These are phyloP conservation scores for Tolypocladium nubicola DNA, from an alignment of 2,329 filamentous ascomycete genomes.

Conservation along the genomic window DNA sequence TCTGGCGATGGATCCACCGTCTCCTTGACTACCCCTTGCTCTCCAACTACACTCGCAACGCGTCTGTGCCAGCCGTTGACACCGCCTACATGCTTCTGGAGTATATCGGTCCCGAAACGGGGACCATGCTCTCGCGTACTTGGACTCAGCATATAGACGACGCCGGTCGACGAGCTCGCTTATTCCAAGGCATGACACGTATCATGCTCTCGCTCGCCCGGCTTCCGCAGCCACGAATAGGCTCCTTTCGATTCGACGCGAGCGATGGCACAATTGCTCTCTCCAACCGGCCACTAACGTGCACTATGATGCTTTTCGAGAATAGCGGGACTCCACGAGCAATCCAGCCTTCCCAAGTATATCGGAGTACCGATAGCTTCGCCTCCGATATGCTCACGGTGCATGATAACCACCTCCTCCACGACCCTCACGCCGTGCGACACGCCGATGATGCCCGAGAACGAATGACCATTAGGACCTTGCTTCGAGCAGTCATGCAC, in stretches of 20 bases:
- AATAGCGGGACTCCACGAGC: conserved; percentile 20
- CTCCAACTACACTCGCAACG: conserved; percentile 7
- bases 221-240: conserved; percentile 9
- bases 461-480: conserved; percentile 13
- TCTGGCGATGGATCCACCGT: conserved; percentile 4
- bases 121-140: conserved; percentile 11
- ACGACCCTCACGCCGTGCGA: conserved; percentile 14
- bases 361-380: conserved; percentile 16
- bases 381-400: conserved; percentile 15
- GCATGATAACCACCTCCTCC: conserved; percentile 15
- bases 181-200: conserved; percentile 10
- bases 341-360: conserved; percentile 19
- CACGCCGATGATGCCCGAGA: conserved; percentile 14
- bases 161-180: conserved; percentile 1
- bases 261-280: conserved; percentile 17
- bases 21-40: conserved; percentile 7
- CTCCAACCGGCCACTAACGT: conserved; percentile 12
- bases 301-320: conserved; percentile 12
- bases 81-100: conserved; percentile 12
- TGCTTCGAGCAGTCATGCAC: conserved; percentile 16
- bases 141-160: conserved; percentile 7
- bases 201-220: conserved; percentile 11
- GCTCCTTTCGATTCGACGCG: conserved; percentile 11
- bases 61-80: conserved; percentile 1
- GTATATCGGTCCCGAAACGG: conserved; percentile 9